Conservation (phyloP, 352 stramenopile species). For the Pythium sukuiense region DNA sequence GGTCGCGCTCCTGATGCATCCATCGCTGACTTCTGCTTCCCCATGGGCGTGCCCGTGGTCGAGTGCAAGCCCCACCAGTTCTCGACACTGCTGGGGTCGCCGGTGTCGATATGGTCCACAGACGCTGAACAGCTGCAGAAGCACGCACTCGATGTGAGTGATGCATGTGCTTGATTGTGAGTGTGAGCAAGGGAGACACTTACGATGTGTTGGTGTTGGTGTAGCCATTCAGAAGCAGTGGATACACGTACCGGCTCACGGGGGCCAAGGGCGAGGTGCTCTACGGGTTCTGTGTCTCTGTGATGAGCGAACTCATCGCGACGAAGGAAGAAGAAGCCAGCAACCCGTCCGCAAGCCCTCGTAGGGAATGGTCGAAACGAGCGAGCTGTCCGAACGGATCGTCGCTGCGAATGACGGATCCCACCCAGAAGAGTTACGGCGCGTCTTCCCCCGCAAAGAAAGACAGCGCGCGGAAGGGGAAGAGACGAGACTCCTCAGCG, state of each 20-base stretch:
- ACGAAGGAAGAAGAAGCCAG: conserved; percentile 4
- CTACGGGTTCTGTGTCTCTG: conserved; percentile 74
- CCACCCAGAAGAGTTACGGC: conserved; percentile 10
- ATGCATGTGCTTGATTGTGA: not conserved
- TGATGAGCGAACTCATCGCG: conserved; percentile 52
- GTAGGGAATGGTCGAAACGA: conserved; percentile 31
- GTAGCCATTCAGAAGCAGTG: conserved; percentile 57
- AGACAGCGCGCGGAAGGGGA: not conserved
- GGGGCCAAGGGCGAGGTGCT: conserved; percentile 81
- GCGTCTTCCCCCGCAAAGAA: not conserved
- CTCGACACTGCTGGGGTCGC: conserved; percentile 41
- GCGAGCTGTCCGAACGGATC: conserved; percentile 37
- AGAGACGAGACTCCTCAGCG: not conserved
- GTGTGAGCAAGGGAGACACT: not conserved
- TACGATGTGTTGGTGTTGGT: conserved; percentile 4
- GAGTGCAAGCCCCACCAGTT: conserved; percentile 60
- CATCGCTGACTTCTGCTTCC: conserved; percentile 83
- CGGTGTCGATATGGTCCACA: conserved; percentile 72
- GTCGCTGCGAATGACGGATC: conserved; percentile 10
- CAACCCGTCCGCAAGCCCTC: conserved; percentile 23
- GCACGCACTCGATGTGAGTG: conserved; percentile 59
- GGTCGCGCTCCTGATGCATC: conserved; percentile 40
- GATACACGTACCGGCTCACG: conserved; percentile 83
- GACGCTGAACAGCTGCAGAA: conserved; percentile 61
- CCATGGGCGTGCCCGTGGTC: conserved; percentile 60